Percentiles rank a stretch among this genome's conserved stretches.
phyloP scores from a whole-genome alignment of 176 grass and related monocot species.

The Eleusine coracana region DNA sequence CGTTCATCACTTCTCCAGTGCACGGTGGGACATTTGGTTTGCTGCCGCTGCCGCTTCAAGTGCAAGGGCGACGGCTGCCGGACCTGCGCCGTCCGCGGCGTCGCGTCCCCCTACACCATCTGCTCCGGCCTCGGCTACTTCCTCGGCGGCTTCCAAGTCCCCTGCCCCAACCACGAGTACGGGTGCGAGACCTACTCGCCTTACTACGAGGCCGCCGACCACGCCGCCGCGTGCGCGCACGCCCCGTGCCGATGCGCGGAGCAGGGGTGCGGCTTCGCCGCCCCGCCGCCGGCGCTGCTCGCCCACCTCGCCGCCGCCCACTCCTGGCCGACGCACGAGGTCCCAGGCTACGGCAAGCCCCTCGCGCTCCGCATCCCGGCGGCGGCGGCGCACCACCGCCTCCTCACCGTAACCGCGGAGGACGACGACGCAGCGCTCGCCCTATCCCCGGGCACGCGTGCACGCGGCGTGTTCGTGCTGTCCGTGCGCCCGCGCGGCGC shows the following conservation, averaged over 20 bases:
- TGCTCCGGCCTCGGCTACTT: slow-evolving; percentile 30
- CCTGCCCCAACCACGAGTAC: slow-evolving; percentile 23
- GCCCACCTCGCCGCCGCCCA: too few species aligned
- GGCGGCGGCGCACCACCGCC: background rate
- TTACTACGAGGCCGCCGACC: slow-evolving; percentile 8
- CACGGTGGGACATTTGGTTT: slow-evolving; percentile 7
- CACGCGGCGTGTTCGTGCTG: slow-evolving; percentile 30
- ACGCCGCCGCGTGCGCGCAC: slow-evolving; percentile 24
- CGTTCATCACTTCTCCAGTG: slow-evolving; percentile 11
- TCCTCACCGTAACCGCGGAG: slow-evolving; percentile 1
- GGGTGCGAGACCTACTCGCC: slow-evolving; percentile 17
- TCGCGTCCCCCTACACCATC: slow-evolving; percentile 3
- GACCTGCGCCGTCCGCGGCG: background rate
- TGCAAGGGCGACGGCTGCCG: background rate
- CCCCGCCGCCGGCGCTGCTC: background rate
- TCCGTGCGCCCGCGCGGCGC: slow-evolving; percentile 21
- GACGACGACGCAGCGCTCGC: background rate
- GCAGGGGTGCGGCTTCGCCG: slow-evolving; percentile 39
- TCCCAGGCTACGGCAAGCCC: too few species aligned
- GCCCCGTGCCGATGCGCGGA: slow-evolving; percentile 43
- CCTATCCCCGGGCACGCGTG: too few species aligned
- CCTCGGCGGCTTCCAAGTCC: background rate
- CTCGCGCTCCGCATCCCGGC: too few species aligned
- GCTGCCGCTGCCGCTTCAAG: slow-evolving; percentile 30
- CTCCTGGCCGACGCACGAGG: too few species aligned